Evolutionary conservation across 1,139 yeast genomes (phyloP), one percentile per base, ranked within the genome.

Genomic region (Nematodospora anomalae): DNA sequence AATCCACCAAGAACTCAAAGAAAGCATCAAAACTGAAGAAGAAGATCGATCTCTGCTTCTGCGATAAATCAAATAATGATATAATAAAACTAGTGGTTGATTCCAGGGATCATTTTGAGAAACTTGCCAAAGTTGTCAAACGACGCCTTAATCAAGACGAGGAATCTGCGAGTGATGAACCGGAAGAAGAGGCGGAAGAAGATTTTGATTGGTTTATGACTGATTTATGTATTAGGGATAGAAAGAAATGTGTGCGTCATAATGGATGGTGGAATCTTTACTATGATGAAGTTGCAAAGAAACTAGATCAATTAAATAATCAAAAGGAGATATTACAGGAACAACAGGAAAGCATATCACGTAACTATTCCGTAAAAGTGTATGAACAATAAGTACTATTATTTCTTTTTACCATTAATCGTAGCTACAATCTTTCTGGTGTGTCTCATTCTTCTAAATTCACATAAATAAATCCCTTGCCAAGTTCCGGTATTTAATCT

Each of bases 391-490:
- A 6, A 18, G 10, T 30, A 14, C 8, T 15, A 31, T 18, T 40
- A 29, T 35, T 51, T 52, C 52, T 70, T 70, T 41, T 57, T 44
- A 4, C 95, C 95, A 47, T 84, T 80, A 46, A 85, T 73, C 0
- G 95, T 85, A 12, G 88, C 90, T 10, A 85, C 80, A 20, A 84
- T 62, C 40, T 72, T 73, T 50, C 95, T 70, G 9, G 81, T 60
- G 52, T 84, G 92, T 48, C 66, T 63, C 55, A 76, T 72, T 31
- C 70, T 69, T 50, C 95, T 69, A 58, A 85, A 85, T 57, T 85
- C 95, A 50, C 85, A 70, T 33, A 83, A 64, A 67, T 83, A 84
- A 31, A 85, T 72, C 0, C 94, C 95, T 54, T 85, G 95, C 95
- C 95, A 85, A 1, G 92, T 84, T 3, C 95, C 95, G 0, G 80